A percentile compares a stretch with the other conserved stretches of the same genome.
phyloP scores from a whole-genome alignment of 805 yeast genomes.

The Sugiyamaella chiloensis region DNA sequence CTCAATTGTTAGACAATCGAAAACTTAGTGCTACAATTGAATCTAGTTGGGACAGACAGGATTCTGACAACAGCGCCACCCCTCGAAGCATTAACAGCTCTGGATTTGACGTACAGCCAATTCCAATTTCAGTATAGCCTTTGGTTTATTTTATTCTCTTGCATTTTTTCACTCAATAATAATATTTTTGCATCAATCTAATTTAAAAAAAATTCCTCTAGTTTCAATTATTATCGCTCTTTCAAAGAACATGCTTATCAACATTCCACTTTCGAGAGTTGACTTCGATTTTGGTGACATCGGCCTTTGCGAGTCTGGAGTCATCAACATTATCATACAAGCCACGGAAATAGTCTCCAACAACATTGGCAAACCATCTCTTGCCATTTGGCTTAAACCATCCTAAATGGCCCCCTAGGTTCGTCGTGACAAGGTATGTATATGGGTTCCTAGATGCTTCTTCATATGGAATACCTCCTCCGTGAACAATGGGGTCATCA shows the following conservation, averaged over 20 bases:
- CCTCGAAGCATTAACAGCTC: background rate
- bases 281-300: conserved; percentile 13
- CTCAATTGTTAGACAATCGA: conserved; percentile 9
- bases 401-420: conserved; percentile 80
- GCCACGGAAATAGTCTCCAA: conserved; percentile 42
- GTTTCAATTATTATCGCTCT: background rate
- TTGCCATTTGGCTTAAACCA: conserved; percentile 60
- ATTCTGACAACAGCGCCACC: conserved; percentile 6
- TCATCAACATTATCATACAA: conserved; percentile 34
- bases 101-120: background rate
- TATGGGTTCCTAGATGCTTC: conserved; percentile 59
- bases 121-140: conserved; percentile 5
- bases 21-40: conserved; percentile 5
- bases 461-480: conserved; percentile 46
- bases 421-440: conserved; percentile 54
- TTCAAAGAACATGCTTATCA: conserved; percentile 18
- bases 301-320: conserved; percentile 12
- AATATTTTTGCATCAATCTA: no score
- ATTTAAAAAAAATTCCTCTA: no score
- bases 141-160: no score
- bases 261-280: conserved; percentile 20
- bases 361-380: conserved; percentile 63
- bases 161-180: no score
- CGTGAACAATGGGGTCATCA: conserved; percentile 75
- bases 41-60: conserved; percentile 8